Conservation (phyloP, 495 filamentous ascomycete species). For the Hypoxylon rickii region DNA sequence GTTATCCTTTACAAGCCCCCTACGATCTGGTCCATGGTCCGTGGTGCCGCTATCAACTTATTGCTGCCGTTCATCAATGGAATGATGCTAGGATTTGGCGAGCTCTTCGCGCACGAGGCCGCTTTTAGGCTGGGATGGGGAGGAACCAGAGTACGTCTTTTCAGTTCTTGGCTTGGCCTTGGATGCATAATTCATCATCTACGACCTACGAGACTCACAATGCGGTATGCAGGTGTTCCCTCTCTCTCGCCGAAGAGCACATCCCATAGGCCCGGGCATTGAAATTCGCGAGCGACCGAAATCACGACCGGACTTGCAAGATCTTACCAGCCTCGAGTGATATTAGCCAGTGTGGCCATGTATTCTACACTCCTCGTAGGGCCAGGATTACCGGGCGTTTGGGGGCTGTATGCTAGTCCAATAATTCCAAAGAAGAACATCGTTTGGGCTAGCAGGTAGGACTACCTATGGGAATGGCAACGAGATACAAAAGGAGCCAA, state of each 20-base stretch:
- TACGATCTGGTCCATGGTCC: constrained; percentile 78
- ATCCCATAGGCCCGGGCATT: constrained; percentile 58
- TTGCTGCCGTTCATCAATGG: constrained; percentile 95
- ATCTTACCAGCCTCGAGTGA: constrained; percentile 58
- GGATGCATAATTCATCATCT: too few relatives aligned
- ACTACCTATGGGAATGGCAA: too few relatives aligned
- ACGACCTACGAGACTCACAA: neutral
- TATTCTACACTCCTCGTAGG: constrained; percentile 15
- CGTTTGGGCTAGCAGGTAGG: neutral
- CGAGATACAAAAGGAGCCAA: too few relatives aligned
- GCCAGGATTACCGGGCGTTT: neutral
- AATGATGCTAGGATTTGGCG: constrained; percentile 96
- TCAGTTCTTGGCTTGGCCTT: too few relatives aligned
- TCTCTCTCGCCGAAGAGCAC: constrained; percentile 45
- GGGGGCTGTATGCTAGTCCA: neutral
- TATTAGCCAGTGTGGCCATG: neutral
- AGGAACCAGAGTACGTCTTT: constrained; percentile 85
- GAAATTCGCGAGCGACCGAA: constrained; percentile 50
- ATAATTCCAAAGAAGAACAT: neutral
- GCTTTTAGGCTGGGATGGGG: constrained; percentile 93
- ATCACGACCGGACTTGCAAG: constrained; percentile 43
- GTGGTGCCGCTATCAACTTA: constrained; percentile 93
- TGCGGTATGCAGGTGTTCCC: constrained; percentile 54
- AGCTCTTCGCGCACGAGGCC: constrained; percentile 92
- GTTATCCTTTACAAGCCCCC: constrained; percentile 90